A percentile compares a stretch with the other conserved stretches of the same genome.
phyloP scores from a whole-genome alignment of 148 eudicot genomes.

The Vaccinium macrocarpon region DNA sequence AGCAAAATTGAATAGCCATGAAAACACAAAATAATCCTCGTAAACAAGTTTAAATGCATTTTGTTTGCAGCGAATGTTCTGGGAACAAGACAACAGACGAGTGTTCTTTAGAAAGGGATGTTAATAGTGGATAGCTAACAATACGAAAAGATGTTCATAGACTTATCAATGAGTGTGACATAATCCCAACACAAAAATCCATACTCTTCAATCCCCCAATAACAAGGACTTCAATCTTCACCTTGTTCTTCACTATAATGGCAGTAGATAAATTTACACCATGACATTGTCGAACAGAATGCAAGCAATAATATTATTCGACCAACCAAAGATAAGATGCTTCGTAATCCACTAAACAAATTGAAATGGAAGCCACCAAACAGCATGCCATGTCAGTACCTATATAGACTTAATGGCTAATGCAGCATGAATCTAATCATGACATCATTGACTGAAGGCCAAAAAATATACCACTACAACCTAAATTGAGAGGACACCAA shows the following conservation, averaged over 20 bases:
- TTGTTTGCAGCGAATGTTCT: neutral
- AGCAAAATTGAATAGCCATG: neutral
- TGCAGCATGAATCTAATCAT: neutral
- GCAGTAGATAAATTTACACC: neutral
- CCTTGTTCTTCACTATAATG: neutral
- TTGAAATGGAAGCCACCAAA: neutral
- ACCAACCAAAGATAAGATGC: slow-evolving; percentile 7
- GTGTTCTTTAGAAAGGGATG: neutral
- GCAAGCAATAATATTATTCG: neutral
- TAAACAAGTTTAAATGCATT: neutral
- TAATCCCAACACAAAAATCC: neutral
- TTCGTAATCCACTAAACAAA: neutral
- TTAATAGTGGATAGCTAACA: neutral
- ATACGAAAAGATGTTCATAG: neutral
- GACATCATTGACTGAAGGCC: neutral
- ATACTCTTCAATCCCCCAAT: neutral
- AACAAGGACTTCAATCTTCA: neutral
- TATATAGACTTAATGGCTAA: neutral
- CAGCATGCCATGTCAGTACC: neutral
- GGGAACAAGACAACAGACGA: neutral
- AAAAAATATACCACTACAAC: neutral
- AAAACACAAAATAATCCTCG: neutral
- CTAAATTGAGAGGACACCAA: neutral
- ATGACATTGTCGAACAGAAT: neutral
- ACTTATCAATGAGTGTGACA: neutral